A percentile compares a stretch with the other conserved stretches of the same genome.
Evolutionary conservation across 1,284 basidiomycete species (phyloP).

Genomic region (Leccinum pachyderme): DNA sequence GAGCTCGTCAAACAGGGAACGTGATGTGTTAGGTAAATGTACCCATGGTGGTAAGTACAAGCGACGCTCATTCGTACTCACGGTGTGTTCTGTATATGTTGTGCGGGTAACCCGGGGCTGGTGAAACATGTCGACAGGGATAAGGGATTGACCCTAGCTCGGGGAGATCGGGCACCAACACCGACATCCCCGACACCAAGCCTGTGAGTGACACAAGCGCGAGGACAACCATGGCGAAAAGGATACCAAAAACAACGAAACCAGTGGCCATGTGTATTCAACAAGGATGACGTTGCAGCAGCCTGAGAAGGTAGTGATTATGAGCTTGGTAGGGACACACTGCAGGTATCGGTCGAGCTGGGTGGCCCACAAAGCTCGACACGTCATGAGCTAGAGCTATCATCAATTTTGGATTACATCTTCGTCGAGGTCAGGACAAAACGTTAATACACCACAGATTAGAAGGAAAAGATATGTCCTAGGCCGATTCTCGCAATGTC

Average conservation of each 20-base stretch:
- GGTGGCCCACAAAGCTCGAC: constrained; percentile 35
- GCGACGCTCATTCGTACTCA: constrained; percentile 29
- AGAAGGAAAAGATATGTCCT: constrained; percentile 30
- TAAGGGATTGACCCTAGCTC: constrained; percentile 24
- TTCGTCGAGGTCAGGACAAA: neutral
- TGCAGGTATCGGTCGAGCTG: constrained; percentile 9
- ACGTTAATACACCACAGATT: constrained; percentile 25
- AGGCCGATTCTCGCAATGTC: constrained; percentile 21
- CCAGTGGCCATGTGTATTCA: constrained; percentile 2
- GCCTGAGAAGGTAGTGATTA: constrained; percentile 6
- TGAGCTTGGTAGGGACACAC: constrained; percentile 8
- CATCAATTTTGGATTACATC: neutral
- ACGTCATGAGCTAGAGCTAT: constrained; percentile 9
- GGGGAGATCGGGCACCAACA: constrained; percentile 26
- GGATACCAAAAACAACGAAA: constrained; percentile 27
- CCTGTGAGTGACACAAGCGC: constrained; percentile 11
- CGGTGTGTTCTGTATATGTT: constrained; percentile 3
- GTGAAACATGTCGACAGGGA: neutral
- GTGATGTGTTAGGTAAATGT: neutral
- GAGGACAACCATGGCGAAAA: constrained; percentile 6
- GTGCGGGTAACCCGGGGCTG: neutral
- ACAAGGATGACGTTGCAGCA: no score
- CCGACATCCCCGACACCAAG: constrained; percentile 21
- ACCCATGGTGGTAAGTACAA: constrained; percentile 28
- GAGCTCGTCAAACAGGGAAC: neutral